Conservation (phyloP, 2,329 filamentous ascomycete species). For the Penicillium griseofulvum region DNA sequence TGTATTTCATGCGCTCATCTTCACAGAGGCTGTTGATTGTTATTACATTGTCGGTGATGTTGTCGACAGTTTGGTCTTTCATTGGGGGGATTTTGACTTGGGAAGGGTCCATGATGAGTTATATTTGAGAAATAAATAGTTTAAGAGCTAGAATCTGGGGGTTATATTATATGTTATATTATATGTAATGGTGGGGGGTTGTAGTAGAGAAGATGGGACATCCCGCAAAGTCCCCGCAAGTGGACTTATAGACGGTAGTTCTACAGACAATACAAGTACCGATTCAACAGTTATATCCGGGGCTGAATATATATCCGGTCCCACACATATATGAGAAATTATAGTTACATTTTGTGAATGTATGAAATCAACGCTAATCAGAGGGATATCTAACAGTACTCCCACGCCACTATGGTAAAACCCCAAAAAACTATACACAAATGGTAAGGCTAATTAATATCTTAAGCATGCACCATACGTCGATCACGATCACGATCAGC, state of each 20-base stretch:
- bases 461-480: conserved; percentile 27
- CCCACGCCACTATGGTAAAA: conserved; percentile 11
- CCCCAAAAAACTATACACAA: conserved; percentile 1
- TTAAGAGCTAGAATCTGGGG: neutral
- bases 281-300: neutral
- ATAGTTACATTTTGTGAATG: too few relatives aligned
- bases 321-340: neutral
- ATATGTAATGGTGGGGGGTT: neutral
- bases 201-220: neutral
- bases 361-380: neutral
- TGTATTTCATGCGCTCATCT: conserved; percentile 65
- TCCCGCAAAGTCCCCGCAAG: neutral
- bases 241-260: neutral
- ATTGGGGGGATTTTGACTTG: conserved; percentile 46
- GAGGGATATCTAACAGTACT: conserved; percentile 12
- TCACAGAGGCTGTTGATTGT: conserved; percentile 69
- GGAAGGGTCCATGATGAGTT: conserved; percentile 41
- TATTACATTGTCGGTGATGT: conserved; percentile 74
- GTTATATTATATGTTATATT: neutral
- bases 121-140: neutral
- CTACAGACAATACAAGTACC: too few relatives aligned
- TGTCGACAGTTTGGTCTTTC: conserved; percentile 73
- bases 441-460: neutral
- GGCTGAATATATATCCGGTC: neutral
- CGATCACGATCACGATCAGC: conserved; percentile 28